Evolutionary conservation across 1,139 yeast genomes (phyloP), one percentile per base, ranked within the genome.

Genomic region (Magnusiomyces ingens): DNA sequence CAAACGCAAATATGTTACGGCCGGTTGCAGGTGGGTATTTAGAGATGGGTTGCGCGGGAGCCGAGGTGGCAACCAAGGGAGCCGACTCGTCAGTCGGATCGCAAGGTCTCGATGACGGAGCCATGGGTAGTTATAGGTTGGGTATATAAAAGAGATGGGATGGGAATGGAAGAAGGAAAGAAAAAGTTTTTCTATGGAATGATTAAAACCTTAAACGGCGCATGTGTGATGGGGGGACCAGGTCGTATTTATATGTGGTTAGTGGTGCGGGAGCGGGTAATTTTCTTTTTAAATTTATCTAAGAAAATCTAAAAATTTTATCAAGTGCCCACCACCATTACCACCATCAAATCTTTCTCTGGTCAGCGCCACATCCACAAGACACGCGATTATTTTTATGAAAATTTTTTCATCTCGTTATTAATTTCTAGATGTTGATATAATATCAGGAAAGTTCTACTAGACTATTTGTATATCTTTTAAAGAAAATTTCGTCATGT

Each of bases 1-100:
- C 26, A 51, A 60, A 60, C 3, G 61, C 58, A 13, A 45, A n/a
- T 17, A 52, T 43, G 17, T 45, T 40, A 3, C 17, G 10, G 12
- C 36, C 13, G 13, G 50, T 15, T 4, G 41, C 26, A n/a, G 43
- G 46, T 4, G 51, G 37, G 45, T 40, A 42, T 18, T 42, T 12
- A 15, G 15, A 17, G 6, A 15, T 43, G 18, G 42, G 4, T 3
- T 49, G 42, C 26, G 49, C 50, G 43, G 41, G 17, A 38, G 42
- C 10, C 4, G 18, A 5, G 12, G 4, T n/a, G 17, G 17, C 8
- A 11, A 38, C 17, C 42, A 26, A 8, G 8, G 32, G 32, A 4
- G 32, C 32, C 32, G 32, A 26, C 32, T 26, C 32, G 32, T 26
- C 32, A 8, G 32, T 26, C 32, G 32, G 32, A 26, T 26, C 32